A percentile compares a stretch with the other conserved stretches of the same genome.
phyloP scores from a whole-genome alignment of 805 yeast species.

The Hemisphaericaspora nanyangensis region DNA sequence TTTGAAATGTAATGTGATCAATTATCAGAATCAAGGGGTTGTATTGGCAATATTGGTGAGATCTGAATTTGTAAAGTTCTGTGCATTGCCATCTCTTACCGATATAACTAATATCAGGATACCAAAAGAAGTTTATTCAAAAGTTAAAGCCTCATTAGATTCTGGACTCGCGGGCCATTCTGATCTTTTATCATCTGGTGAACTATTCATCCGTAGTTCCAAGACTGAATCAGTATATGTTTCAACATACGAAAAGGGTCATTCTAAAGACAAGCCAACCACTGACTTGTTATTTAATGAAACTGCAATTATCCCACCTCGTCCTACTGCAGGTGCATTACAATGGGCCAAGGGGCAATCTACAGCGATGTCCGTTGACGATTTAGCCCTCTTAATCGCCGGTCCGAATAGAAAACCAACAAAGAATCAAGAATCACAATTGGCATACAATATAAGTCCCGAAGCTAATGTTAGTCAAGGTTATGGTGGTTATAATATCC shows the following conservation, averaged over 20 bases:
- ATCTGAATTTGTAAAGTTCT: conserved; percentile 45
- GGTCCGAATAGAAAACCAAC: conserved; percentile 70
- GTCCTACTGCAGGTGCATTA: conserved; percentile 76
- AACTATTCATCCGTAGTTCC: conserved; percentile 52
- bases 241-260: conserved; percentile 14
- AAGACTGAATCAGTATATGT: conserved; percentile 41
- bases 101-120: conserved; percentile 50
- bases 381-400: conserved; percentile 62
- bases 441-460: conserved; percentile 46
- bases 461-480: conserved; percentile 37
- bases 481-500: conserved; percentile 22
- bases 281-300: conserved; percentile 69
- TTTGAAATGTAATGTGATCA: conserved; percentile 48
- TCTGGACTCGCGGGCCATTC: conserved; percentile 20
- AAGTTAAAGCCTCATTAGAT: conserved; percentile 19
- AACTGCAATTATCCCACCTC: conserved; percentile 61
- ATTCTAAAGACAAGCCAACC: conserved; percentile 16
- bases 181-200: conserved; percentile 48
- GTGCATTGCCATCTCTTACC: conserved; percentile 58
- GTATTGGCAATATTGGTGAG: conserved; percentile 42
- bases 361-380: conserved; percentile 54
- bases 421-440: conserved; percentile 54
- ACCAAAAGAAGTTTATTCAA: conserved; percentile 24
- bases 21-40: conserved; percentile 40
- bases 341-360: conserved; percentile 83